Base-by-base conservation (phyloP, 2,329 filamentous ascomycete species). In the Microcyclospora pomicola region DNA sequence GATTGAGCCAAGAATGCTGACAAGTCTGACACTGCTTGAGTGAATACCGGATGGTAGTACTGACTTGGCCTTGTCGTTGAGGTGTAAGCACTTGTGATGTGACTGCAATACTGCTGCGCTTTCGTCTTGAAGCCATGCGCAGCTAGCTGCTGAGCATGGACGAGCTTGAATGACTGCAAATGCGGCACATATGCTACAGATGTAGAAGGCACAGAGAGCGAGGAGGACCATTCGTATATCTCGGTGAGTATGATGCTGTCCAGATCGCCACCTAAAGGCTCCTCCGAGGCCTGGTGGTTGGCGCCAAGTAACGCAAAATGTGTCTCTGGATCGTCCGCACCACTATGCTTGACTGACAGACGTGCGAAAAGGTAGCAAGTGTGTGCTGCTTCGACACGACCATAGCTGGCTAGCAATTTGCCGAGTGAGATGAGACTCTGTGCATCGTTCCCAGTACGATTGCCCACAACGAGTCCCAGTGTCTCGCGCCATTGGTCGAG, bases 401-500 rank as follows among this genome's bases (percentile, higher is more conserved):
- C 83, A 57, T 98, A 99, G 33, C 81, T 77, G 10, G 80, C 75
- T 12, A 99, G 66, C 9, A 99, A 68, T 44, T 76, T 82, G 11
- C 88, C 88, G 19, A 98, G 71, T 1, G 85, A 77, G 39, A 82
- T 69, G 19, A 98, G 63, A 5, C 86, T 86, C 41, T 77, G 74
- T 9, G 73, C 70, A 59, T 98, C 91, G 19, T 83, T 80, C 2
- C 72, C 62, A 44, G 82, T 94, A 43, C 91, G 77, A 59, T 98
- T 98, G 61, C 82, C 88, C 31, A 95, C 62, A 16, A 96, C 75
- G 42, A 98, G 66, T 2, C 80, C 75, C 30, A 96, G 65, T 0
- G 91, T 95, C 60, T 98, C 91, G 32, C 78, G 77, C 91, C 91
- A 98, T 58, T 86, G 86, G 51, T 96, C 83, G 14, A 98, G 67